Conservation (phyloP, 768 basidiomycete species). For the Clitopilus passeckerianus region DNA sequence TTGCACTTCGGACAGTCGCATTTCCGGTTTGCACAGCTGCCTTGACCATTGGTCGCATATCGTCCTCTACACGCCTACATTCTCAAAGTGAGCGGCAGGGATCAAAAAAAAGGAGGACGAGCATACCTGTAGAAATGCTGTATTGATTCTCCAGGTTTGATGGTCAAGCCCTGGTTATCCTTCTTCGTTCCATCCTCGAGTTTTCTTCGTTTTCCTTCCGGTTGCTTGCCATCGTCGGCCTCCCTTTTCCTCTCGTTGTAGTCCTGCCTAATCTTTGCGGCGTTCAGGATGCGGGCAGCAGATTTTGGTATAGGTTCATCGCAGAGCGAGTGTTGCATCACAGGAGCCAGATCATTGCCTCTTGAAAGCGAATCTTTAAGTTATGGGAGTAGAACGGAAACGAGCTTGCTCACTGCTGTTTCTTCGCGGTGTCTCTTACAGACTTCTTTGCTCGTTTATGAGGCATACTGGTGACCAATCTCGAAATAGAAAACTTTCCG, state of each 20-base stretch:
- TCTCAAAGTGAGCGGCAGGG: background rate
- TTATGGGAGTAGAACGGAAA: no score
- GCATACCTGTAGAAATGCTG: conserved; percentile 72
- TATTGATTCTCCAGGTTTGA: conserved; percentile 66
- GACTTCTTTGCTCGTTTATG: conserved; percentile 61
- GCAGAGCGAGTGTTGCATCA: conserved; percentile 27
- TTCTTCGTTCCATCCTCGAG: conserved; percentile 13
- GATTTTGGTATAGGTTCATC: conserved; percentile 70
- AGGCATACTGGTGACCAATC: conserved; percentile 40
- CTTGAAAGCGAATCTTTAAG: conserved; percentile 22
- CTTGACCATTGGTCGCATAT: conserved; percentile 61
- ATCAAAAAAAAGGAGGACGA: background rate
- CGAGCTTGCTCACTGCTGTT: conserved; percentile 31
- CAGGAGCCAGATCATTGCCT: conserved; percentile 46
- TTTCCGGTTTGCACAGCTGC: conserved; percentile 57
- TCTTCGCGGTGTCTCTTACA: conserved; percentile 36
- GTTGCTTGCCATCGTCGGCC: conserved; percentile 19
- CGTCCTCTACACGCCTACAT: conserved; percentile 66
- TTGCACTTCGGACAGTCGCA: conserved; percentile 39
- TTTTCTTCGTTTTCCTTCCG: conserved; percentile 29
- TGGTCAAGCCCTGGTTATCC: conserved; percentile 27
- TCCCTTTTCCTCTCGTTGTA: conserved; percentile 46
- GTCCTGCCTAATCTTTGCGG: conserved; percentile 50
- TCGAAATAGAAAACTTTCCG: background rate
- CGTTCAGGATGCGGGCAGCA: conserved; percentile 59